phyloP scores from a whole-genome alignment of 78 protist species.

The Dictyostelium firmibasis region DNA sequence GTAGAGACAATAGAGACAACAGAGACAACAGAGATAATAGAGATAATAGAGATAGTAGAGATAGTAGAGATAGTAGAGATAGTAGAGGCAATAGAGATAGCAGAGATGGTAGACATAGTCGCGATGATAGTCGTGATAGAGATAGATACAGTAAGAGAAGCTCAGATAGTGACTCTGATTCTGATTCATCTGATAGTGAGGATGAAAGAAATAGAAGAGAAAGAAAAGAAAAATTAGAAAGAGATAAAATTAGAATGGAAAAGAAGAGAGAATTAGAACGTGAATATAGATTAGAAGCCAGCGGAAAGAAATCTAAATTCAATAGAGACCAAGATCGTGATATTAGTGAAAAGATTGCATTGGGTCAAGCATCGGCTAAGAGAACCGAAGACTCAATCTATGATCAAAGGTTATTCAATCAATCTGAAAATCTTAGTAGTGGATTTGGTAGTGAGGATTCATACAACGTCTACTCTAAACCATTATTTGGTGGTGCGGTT shows the following conservation, averaged over 20 bases:
- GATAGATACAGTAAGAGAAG: background rate
- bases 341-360: constrained; percentile 92
- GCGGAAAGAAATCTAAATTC: constrained; percentile 66
- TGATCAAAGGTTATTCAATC: constrained; percentile 96
- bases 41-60: background rate
- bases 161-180: background rate
- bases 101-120: background rate
- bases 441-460: constrained; percentile 86
- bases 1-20: background rate
- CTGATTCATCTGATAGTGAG: constrained; percentile 31
- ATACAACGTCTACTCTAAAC: constrained; percentile 61
- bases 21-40: background rate
- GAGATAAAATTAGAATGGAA: constrained; percentile 82
- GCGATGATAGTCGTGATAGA: constrained; percentile 23
- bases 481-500: constrained; percentile 42
- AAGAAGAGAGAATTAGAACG: constrained; percentile 73
- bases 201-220: background rate
- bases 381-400: constrained; percentile 83
- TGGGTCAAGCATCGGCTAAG: constrained; percentile 83
- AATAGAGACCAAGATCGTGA: constrained; percentile 92
- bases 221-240: constrained; percentile 52
- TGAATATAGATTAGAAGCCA: constrained; percentile 67
- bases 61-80: background rate
- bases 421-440: constrained; percentile 36
- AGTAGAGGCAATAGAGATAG: background rate